phyloP scores from a whole-genome alignment of 1,284 basidiomycete genomes.

The Puccinia coronata region DNA sequence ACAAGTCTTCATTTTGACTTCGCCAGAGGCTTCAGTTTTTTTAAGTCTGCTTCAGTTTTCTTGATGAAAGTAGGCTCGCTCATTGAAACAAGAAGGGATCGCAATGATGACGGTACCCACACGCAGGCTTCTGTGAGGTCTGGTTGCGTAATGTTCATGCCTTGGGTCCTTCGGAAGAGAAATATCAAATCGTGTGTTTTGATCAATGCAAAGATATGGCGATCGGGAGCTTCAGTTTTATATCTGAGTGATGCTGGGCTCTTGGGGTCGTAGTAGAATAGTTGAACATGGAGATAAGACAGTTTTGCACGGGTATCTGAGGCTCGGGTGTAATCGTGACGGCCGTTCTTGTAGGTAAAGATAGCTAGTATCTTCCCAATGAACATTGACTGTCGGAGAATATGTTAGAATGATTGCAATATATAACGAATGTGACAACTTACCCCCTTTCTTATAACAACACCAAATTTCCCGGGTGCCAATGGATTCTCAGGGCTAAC shows the following conservation, averaged over 20 bases:
- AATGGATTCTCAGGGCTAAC: slow-evolving; percentile 1
- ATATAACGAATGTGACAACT: background rate
- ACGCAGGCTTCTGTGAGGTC: too few species aligned
- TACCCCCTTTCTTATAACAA: background rate
- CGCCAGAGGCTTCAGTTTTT: too few species aligned
- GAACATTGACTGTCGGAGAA: background rate
- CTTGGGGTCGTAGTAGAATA: background rate
- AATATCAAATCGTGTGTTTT: background rate
- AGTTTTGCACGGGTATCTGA: background rate
- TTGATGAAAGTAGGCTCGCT: background rate
- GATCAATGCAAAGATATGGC: background rate
- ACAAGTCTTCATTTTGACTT: too few species aligned
- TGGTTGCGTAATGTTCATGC: too few species aligned
- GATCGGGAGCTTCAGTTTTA: background rate
- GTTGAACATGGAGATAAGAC: background rate
- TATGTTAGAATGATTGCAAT: background rate
- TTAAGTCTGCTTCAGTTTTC: background rate
- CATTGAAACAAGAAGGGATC: background rate
- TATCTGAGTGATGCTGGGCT: background rate
- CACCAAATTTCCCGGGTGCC: background rate
- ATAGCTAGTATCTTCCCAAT: background rate
- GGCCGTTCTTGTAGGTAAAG: background rate
- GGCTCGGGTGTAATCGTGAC: too few species aligned
- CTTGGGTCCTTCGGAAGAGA: background rate
- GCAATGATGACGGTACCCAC: too few species aligned